Base-by-base conservation (phyloP, 2,329 filamentous ascomycete species). In the Diaporthe caulivora region DNA sequence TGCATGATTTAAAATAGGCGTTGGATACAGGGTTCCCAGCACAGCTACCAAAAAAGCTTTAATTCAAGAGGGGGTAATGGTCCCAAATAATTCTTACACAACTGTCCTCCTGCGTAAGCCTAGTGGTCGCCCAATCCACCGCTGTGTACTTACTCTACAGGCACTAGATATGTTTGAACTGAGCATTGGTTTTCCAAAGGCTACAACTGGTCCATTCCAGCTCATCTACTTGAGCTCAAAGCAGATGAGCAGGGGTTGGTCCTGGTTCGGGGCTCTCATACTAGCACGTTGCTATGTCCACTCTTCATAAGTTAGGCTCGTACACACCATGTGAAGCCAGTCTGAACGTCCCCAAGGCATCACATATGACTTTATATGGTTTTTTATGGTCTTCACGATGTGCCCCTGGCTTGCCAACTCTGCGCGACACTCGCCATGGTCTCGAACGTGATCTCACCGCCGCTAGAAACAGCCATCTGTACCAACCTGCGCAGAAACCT, bases 401-500 rank as follows among this genome's bases (percentile, higher is more conserved):
- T 34, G 13, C 15, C 47, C 62, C 62, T 53, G 10, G 21, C 31
- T 47, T 67, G 51, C 62, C 62, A 67, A 3, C 62, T 67, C 47
- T 34, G 47, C n/a, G 62, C 62, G 29, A 53, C 31, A 53, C 29
- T 21, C 21, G 44, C 62, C 62, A 67, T 67, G 21, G 44, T 53
- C 47, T 67, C 62, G 40, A 67, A 67, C 2, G 47, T 67, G 5
- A 53, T 53, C 15, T 67, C 47, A 4, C 62, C 62, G 24, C 47
- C 15, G 47, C 62, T 67, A 9, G 47, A 34, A n/a, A 53, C 31
- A 13, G 62, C 44, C 47, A 37, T 40, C 62, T 67, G 11, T 15
- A 29, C 47, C n/a, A 90, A 72, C 87, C 88, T 90, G 31, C 71
- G 77, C 74, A 91, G 79, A 73, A 89, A 84, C 49, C 88, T 83